A percentile compares a stretch with the other conserved stretches of the same genome.
Evolutionary conservation across 108 stramenopile genomes (phyloP).

Genomic region (Cyclostephanos tholiformis): DNA sequence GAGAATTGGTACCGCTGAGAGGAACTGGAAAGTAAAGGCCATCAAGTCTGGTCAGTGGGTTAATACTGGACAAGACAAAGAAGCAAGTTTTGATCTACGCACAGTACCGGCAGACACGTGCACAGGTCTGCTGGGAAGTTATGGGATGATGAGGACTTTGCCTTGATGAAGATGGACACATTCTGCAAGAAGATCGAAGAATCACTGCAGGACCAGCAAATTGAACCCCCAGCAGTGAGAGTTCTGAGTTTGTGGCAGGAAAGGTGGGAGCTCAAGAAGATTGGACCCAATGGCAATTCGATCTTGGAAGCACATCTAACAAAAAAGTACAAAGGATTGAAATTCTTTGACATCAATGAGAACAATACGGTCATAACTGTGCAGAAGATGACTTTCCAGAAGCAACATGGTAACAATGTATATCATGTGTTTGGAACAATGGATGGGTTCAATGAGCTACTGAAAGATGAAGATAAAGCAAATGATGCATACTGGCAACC

Average conservation of each 20-base stretch:
- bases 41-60: constrained; percentile 3
- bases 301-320: too few species aligned
- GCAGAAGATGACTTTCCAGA: not conserved
- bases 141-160: too few species aligned
- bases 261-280: too few species aligned
- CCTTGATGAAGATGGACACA: constrained; percentile 10
- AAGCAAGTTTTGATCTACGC: constrained; percentile 9
- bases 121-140: too few species aligned
- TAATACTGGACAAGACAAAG: constrained; percentile 4
- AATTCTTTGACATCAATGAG: not conserved
- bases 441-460: not conserved
- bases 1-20: constrained; percentile 12
- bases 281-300: too few species aligned
- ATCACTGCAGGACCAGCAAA: not conserved
- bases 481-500: too few species aligned
- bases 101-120: too few species aligned
- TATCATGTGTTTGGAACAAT: not conserved
- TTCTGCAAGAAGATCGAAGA: constrained; percentile 2
- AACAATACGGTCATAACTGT: not conserved
- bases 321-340: not conserved
- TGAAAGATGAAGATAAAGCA: not conserved
- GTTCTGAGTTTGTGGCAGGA: not conserved
- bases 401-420: not conserved
- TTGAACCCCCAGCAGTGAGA: not conserved
- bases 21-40: constrained; percentile 23